Percentiles rank a stretch among this genome's conserved stretches.
Evolutionary conservation across 2,329 filamentous ascomycete species (phyloP).

Genomic region (Claviceps arundinis): DNA sequence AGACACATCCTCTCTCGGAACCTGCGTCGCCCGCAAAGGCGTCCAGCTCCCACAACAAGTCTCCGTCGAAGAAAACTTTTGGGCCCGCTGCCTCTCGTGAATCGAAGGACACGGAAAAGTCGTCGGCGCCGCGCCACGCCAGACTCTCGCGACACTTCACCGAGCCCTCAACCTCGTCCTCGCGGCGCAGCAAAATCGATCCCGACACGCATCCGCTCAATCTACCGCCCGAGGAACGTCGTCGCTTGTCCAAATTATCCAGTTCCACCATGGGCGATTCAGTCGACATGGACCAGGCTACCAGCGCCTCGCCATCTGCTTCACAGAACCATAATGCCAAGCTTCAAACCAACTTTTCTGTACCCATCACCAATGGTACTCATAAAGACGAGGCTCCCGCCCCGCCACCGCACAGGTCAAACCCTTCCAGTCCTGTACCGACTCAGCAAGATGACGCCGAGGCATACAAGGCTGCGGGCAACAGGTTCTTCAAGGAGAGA

Average conservation of each 20-base stretch:
- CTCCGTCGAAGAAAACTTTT: conserved; percentile 17
- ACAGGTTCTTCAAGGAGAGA: conserved; percentile 93
- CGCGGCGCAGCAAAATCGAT: conserved; percentile 43
- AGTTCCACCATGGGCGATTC: conserved; percentile 44
- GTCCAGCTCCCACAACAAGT: conserved; percentile 18
- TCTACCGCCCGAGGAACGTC: conserved; percentile 76
- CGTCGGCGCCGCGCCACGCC: conserved; percentile 20
- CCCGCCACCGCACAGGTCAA: conserved; percentile 60
- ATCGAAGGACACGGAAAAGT: conserved; percentile 7
- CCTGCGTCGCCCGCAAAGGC: conserved; percentile 25
- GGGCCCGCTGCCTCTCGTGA: conserved; percentile 19
- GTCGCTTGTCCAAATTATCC: conserved; percentile 57
- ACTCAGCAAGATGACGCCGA: conserved; percentile 64
- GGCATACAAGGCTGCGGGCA: conserved; percentile 80
- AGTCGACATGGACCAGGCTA: conserved; percentile 61
- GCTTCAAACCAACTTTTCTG: conserved; percentile 32
- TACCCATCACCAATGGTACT: conserved; percentile 37
- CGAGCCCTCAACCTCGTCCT: conserved; percentile 32
- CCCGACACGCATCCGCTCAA: conserved; percentile 77
- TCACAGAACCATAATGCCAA: conserved; percentile 21
- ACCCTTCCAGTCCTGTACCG: conserved; percentile 43
- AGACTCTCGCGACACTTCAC: conserved; percentile 36
- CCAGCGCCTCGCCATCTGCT: conserved; percentile 39
- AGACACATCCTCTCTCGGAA: conserved; percentile 19
- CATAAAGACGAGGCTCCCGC: conserved; percentile 39